Evolutionary conservation across 257 asterid genomes (phyloP).

Genomic region (Solanum piurae): DNA sequence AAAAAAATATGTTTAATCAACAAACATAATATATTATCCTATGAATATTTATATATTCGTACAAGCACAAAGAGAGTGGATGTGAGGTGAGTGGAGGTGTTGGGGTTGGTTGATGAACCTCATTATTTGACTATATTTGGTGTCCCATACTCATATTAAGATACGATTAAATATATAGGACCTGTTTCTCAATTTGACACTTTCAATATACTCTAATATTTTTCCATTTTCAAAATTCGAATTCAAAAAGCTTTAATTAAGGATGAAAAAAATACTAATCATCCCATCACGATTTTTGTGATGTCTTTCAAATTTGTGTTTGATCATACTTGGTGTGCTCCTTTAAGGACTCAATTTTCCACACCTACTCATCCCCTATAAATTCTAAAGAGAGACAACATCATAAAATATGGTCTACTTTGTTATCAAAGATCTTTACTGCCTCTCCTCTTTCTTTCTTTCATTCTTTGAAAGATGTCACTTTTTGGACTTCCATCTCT

Average conservation of each 20-base stretch:
- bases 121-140: background rate
- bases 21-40: background rate
- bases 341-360: background rate
- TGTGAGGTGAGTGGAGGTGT: background rate
- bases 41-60: background rate
- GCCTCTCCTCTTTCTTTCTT: constrained; percentile 1
- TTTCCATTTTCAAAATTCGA: too few relatives aligned
- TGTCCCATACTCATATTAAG: too few relatives aligned
- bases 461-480: constrained; percentile 3
- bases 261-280: too few relatives aligned
- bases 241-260: too few relatives aligned
- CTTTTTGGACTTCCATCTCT: constrained; percentile 17
- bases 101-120: background rate
- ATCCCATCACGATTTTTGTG: background rate
- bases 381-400: constrained; percentile 30
- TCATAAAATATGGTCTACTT: constrained; percentile 31
- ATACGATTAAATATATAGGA: background rate
- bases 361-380: constrained; percentile 2
- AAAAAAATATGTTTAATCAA: background rate
- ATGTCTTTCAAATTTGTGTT: background rate
- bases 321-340: background rate
- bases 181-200: too few relatives aligned
- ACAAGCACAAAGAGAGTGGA: background rate
- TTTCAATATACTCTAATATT: background rate
- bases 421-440: constrained; percentile 30